Percentiles rank a stretch among this genome's conserved stretches.
phyloP scores from a whole-genome alignment of 2,329 filamentous ascomycete species.

The Exophiala sp. region DNA sequence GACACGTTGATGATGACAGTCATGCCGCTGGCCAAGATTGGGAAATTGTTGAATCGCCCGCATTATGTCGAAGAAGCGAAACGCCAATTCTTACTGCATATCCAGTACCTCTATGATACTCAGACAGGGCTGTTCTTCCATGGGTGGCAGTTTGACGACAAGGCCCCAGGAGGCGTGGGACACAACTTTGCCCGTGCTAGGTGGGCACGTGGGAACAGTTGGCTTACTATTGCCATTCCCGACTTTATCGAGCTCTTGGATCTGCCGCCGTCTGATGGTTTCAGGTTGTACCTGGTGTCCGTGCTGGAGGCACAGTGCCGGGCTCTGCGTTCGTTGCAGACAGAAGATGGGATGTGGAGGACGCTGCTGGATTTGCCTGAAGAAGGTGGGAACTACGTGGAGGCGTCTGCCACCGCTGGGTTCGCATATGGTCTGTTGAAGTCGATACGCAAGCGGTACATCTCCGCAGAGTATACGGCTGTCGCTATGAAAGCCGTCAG shows the following conservation, averaged over 20 bases:
- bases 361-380: slow-evolving; percentile 65
- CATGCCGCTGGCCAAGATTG: slow-evolving; percentile 72
- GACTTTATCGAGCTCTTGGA: slow-evolving; percentile 71
- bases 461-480: slow-evolving; percentile 54
- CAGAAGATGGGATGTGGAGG: slow-evolving; percentile 61
- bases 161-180: slow-evolving; percentile 43
- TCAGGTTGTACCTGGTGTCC: slow-evolving; percentile 46
- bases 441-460: slow-evolving; percentile 62
- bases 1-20: slow-evolving; percentile 88
- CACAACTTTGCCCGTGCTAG: slow-evolving; percentile 53
- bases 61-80: slow-evolving; percentile 74
- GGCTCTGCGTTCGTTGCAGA: slow-evolving; percentile 58
- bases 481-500: slow-evolving; percentile 61
- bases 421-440: slow-evolving; percentile 78
- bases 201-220: slow-evolving; percentile 54
- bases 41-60: slow-evolving; percentile 60
- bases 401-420: slow-evolving; percentile 71
- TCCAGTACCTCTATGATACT: slow-evolving; percentile 71
- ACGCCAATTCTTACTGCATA: slow-evolving; percentile 68
- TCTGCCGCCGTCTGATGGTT: slow-evolving; percentile 48
- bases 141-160: slow-evolving; percentile 70
- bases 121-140: slow-evolving; percentile 71
- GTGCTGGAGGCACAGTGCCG: slow-evolving; percentile 64
- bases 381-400: slow-evolving; percentile 64
- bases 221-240: slow-evolving; percentile 77